Base-by-base conservation (phyloP, 1,284 basidiomycete species). In the Earliella scabrosa region DNA sequence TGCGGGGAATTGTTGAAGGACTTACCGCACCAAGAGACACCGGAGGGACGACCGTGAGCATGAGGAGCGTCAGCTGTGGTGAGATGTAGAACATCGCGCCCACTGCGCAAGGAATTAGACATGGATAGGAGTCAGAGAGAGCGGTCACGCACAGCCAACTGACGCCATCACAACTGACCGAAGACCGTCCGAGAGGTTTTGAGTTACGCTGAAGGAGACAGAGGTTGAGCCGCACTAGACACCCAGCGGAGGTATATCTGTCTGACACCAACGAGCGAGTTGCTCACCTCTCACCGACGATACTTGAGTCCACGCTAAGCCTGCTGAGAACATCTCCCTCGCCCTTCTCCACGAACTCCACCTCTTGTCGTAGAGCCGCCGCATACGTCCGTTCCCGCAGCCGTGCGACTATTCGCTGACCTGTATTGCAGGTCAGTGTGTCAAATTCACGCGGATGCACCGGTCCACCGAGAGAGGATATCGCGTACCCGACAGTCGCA, bases 61-160 rank as follows among this genome's bases (percentile, higher is more conserved):
- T 98, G 58, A 98, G 80, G 45, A 93, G 71, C 0, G 97, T 98
- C 55, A 99, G 77, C 52, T 89, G 90, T 0, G 93, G 90, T 1
- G 95, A 98, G 59, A 98, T 86, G 75, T 91, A 96, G 66, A 98
- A 90, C 97, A 99, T 99, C 52, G 95, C 93, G 38, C 92, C 92
- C 61, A 98, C 94, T 90, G 63, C n/a, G 45, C 10, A 23, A 18
- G 40, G 3, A 18, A 32, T n/a, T 48, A 36, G 24, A 27, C 21
- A 24, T 26, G n/a, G n/a, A n/a, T n/a, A n/a, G n/a, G n/a, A n/a
- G n/a, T n/a, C 6, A 45, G 34, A 41, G 27, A 24, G 18, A 82
- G n/a, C n/a, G n/a, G n/a, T n/a, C n/a, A n/a, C 90, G 72, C 71
- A 93, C 92, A 78, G 45, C 95, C 95, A 63, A 93, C 94, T 6